Percentiles rank a stretch among this genome's conserved stretches.
phyloP scores from a whole-genome alignment of 163 green algal species.

The Smithsoniella earleae region DNA sequence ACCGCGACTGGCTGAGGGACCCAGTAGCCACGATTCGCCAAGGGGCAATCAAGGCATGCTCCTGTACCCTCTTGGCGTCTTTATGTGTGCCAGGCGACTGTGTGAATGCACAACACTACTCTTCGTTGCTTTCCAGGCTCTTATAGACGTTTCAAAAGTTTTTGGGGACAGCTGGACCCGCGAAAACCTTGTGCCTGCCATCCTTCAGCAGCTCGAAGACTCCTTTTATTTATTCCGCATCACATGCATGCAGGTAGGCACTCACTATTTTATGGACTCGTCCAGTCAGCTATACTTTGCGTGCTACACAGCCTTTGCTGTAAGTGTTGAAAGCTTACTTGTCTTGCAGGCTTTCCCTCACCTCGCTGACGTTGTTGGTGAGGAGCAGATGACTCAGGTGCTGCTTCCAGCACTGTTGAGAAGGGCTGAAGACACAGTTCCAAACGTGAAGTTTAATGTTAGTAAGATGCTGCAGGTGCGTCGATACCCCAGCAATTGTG shows the following conservation, averaged over 20 bases:
- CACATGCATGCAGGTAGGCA: conserved; percentile 23
- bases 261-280: not conserved
- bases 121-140: conserved; percentile 17
- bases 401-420: conserved; percentile 12
- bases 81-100: no score
- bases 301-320: not conserved
- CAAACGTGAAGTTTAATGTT: conserved; percentile 86
- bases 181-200: not conserved
- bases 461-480: conserved; percentile 67
- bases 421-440: conserved; percentile 40
- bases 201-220: conserved; percentile 14
- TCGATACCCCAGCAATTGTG: conserved; percentile 42
- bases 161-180: conserved; percentile 16
- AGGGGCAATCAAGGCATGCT: conserved; percentile 7
- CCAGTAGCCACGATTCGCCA: conserved; percentile 8
- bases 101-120: no score
- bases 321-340: not conserved
- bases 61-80: not conserved
- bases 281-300: not conserved
- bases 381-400: conserved; percentile 28
- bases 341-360: not conserved
- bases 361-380: not conserved
- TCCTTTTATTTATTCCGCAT: conserved; percentile 22
- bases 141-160: conserved; percentile 22
- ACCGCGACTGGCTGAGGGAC: conserved; percentile 20